Conservation (phyloP, 371 early-diverging fungal genomes). For the Globomyces sp. region DNA sequence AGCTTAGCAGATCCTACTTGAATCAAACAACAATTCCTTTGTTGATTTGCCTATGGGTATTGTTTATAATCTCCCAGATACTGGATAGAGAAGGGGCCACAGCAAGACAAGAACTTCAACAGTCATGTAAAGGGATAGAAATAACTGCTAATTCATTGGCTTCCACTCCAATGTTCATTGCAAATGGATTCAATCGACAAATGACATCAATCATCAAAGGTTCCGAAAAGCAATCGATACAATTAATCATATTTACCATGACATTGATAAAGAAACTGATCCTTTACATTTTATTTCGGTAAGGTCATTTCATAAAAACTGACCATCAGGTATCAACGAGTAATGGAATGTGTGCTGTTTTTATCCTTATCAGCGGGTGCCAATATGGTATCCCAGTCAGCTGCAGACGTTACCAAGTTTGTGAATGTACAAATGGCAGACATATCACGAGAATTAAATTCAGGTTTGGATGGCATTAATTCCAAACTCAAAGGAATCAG, state of each 20-base stretch:
- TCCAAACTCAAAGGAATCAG: not conserved
- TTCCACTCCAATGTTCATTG: slow-evolving; percentile 10
- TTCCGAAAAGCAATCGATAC: not conserved
- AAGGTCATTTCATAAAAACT: too few relatives aligned
- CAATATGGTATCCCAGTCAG: not conserved
- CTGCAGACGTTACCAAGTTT: slow-evolving; percentile 1
- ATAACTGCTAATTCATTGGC: slow-evolving; percentile 2
- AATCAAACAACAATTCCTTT: too few relatives aligned
- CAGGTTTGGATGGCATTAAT: not conserved
- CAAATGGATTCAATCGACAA: slow-evolving; percentile 7
- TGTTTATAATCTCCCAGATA: too few relatives aligned
- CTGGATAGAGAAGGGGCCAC: too few relatives aligned
- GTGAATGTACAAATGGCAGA: not conserved
- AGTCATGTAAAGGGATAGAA: slow-evolving; percentile 1
- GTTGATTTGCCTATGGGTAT: too few relatives aligned
- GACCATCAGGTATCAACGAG: not conserved
- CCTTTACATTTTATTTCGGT: slow-evolving; percentile 6
- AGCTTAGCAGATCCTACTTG: too few relatives aligned
- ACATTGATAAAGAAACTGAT: slow-evolving; percentile 3
- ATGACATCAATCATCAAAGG: not conserved
- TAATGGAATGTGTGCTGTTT: not conserved
- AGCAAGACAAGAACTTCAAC: not conserved
- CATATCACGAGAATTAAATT: not conserved
- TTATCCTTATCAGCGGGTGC: slow-evolving; percentile 1
- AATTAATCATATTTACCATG: not conserved